These are phyloP conservation scores for Dothideomycetes sp. DNA, from an alignment of 2,329 filamentous ascomycete species.

Conservation along the genomic window DNA sequence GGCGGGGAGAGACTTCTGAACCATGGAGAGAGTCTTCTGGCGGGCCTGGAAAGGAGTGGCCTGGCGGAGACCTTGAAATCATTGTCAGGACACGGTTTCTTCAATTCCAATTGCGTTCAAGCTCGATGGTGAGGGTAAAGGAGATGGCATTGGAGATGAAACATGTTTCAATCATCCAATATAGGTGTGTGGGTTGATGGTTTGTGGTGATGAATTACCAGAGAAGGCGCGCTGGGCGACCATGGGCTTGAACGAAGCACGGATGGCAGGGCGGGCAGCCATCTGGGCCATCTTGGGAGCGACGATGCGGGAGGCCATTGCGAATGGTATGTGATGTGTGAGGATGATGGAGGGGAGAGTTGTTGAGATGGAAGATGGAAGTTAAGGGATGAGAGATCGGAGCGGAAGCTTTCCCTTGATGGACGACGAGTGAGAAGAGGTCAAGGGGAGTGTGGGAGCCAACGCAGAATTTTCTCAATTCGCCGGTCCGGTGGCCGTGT, in stretches of 20 bases:
- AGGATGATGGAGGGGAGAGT: constrained; percentile 32
- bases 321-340: constrained; percentile 42
- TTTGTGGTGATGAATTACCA: constrained; percentile 45
- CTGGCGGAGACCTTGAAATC: constrained; percentile 22
- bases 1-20: constrained; percentile 45
- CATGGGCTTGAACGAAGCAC: constrained; percentile 41
- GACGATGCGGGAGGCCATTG: constrained; percentile 75
- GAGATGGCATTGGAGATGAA: constrained; percentile 5
- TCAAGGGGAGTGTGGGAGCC: constrained; percentile 14
- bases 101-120: constrained; percentile 12
- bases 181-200: constrained; percentile 25
- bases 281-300: constrained; percentile 65
- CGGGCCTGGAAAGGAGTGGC: constrained; percentile 62
- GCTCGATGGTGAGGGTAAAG: constrained; percentile 9
- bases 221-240: constrained; percentile 62
- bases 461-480: constrained; percentile 13
- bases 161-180: constrained; percentile 24
- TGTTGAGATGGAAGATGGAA: constrained; percentile 24
- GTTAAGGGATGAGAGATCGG: constrained; percentile 17
- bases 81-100: constrained; percentile 16
- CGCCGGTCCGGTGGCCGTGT: constrained; percentile 13
- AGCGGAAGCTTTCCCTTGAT: constrained; percentile 16
- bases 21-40: constrained; percentile 56
- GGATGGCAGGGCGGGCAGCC: constrained; percentile 66
- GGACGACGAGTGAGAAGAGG: constrained; percentile 14